A percentile compares a stretch with the other conserved stretches of the same genome.
Evolutionary conservation across 169 alveolate species (phyloP).

Genomic region (Eimeria falciformis): DNA sequence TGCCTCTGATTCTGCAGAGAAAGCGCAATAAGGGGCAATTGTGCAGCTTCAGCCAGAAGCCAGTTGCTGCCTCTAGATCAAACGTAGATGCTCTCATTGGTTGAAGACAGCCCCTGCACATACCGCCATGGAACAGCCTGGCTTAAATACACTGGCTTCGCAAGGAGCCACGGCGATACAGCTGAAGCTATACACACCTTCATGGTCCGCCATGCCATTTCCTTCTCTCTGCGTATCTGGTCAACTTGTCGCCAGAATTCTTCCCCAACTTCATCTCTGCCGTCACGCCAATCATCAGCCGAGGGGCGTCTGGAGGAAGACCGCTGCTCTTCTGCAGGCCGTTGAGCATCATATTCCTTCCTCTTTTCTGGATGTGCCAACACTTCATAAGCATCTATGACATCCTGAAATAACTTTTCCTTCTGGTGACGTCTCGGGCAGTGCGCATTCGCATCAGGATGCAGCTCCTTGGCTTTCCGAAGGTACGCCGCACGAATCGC

Average conservation of each 20-base stretch:
- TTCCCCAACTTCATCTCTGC: conserved; percentile 41
- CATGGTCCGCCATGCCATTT: conserved; percentile 51
- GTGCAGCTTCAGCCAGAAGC: too few relatives aligned
- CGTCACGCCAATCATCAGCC: conserved; percentile 7
- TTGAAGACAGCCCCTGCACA: too few relatives aligned
- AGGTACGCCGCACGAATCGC: conserved; percentile 63
- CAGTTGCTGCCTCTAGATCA: background rate
- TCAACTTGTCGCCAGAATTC: conserved; percentile 59
- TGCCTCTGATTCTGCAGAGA: conserved; percentile 7
- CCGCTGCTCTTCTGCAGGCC: conserved; percentile 1
- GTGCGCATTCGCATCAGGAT: conserved; percentile 47
- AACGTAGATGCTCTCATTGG: background rate
- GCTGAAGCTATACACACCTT: background rate
- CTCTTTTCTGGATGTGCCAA: conserved; percentile 40
- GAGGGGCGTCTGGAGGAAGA: background rate
- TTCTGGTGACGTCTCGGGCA: background rate
- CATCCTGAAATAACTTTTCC: background rate
- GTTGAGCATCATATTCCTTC: conserved; percentile 25
- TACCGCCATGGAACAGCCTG: too few relatives aligned
- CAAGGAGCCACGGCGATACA: too few relatives aligned
- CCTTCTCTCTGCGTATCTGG: conserved; percentile 38
- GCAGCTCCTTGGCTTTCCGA: conserved; percentile 48
- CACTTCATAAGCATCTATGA: conserved; percentile 59
- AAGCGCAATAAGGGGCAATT: too few relatives aligned
- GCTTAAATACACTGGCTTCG: too few relatives aligned